Base-by-base conservation (phyloP, 495 filamentous ascomycete genomes). In the Xylaria telfairii region DNA sequence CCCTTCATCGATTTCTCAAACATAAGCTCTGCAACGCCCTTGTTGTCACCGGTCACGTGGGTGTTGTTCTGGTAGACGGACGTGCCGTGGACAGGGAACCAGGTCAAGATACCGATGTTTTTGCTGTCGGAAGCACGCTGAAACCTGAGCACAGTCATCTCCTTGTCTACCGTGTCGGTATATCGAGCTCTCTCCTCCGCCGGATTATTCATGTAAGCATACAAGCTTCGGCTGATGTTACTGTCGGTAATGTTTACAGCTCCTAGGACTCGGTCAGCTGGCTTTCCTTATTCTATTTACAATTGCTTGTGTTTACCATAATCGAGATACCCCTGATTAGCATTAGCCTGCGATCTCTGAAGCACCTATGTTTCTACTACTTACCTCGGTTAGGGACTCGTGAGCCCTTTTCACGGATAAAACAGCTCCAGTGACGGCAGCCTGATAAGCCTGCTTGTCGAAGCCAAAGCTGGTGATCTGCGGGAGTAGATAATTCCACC, bases 401-500 rank as follows among this genome's bases (percentile, higher is more conserved):
- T 99, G 96, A 0, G 96, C 96, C 71, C 92, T 83, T 74, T 92
- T 83, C 63, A 99, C 93, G 8, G 94, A 95, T n/a, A 92, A 75
- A 51, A 97, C 80, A 10, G 92, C 88, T 1, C 96, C 95, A 68
- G 97, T 90, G 1, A 99, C 94, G 71, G 97, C 92, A 28, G 96
- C 95, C 73, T 93, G 89, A 74, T 97, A 98, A 72, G 91, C 93
- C 77, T 96, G 93, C 77, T 88, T 88, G 79, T 93, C 86, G 69
- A 97, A 98, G 0, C 96, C 96, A 54, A 89, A 83, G 68, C 91
- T 94, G 0, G 96, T 97, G 71, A 99, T 89, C 77, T 98, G 96
- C 5, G 95, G 95, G 12, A 99, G 86, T 19, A 99, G 87, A 78
- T 99, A 99, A 75, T 99, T 99, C 75, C 96, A 88, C 94, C 94